Base-by-base conservation (phyloP, 495 filamentous ascomycete species). In the Neurospora sp. region DNA sequence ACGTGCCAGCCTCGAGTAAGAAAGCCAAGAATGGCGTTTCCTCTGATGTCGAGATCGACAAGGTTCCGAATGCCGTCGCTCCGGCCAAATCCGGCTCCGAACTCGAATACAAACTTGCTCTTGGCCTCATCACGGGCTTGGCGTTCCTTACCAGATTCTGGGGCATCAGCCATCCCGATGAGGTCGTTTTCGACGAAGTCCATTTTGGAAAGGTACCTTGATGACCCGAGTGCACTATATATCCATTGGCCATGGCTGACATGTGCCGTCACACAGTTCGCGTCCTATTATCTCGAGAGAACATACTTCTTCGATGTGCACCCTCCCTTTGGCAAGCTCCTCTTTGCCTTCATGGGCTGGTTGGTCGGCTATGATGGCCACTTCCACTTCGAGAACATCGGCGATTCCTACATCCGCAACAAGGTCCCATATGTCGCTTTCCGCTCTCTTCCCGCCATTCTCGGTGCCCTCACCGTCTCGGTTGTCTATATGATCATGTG, bases 281-380 rank as follows among this genome's bases (percentile, higher is more conserved):
- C 94, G 73, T 97, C 93, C 16, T 96, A 98, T 83, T 99, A 99
- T 79, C 90, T 99, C 44, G 91, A 98, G 84, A 91, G 93, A 80
- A 98, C 94, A 39, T 99, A 98, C 85, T 99, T 99, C 89, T 99
- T 99, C 89, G 96, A 99, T 87, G 96, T 99, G 62, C 96, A 99
- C 82, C 96, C 96, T 69, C 96, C 96, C 10, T 97, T 99, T 78
- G 96, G 93, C 82, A 94, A 93, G 83, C 91, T 93, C 76, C 88
- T 93, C 69, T 93, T 94, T 80, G 96, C 96, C 73, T 88, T 98
- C 44, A 94, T 97, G 86, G 96, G 96, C 76, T 99, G 95, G 95
- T 87, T 99, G 72, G 89, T 91, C 23, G 96, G 96, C 78, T 99
- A 96, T 80, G 94, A 98, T 84, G 96, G 96, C 74, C 91, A 95